Evolutionary conservation across 2,329 filamentous ascomycete genomes (phyloP), one percentile per base, ranked within the genome.

Genomic region (Stachybotrys echinatus): DNA sequence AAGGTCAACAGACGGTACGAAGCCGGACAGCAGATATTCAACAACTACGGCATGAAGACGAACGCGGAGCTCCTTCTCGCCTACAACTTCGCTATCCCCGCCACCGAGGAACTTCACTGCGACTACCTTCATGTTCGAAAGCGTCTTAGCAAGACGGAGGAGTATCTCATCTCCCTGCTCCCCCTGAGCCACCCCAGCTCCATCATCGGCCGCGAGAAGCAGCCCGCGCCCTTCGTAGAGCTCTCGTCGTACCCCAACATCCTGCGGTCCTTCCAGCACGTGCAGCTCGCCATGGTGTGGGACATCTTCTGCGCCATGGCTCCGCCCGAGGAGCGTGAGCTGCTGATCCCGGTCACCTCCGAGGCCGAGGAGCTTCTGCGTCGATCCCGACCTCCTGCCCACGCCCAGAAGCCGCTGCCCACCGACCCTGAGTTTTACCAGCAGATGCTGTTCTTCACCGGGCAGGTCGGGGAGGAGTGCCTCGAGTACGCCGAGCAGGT

Each of bases 31-130:
- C 79, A 83, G 55, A 65, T 83, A 21, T 84, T 75, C 59, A 88
- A 89, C 69, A 89, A 88, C 63, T 91, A 91, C 60, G 87, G 87
- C 23, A 65, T 72, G 60, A 88, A 89, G 65, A 88, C 85, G 6
- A 91, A 90, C 58, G 85, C 84, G 51, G 85, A 89, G 67, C 69
- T 87, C 21, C 72, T 87, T 1, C 68, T 86, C 2, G 82, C 77
- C 0, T 87, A 87, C 58, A 81, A 82, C 3, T 86, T 86, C 60
- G 72, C 79, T 54, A 61, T 85, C 0, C 73, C 76, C 2, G 67
- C 74, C 48, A 72, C 71, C 0, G 63, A 66, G 0, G 63, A 59
- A 5, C 65, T 83, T 50, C 80, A 84, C 60, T 83, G 83, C 56
- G 80, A 83, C 61, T 83, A 83, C 58, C 65, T 79, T 1, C 80